phyloP scores from a whole-genome alignment of 257 asterid genomes.

The Eucommia ulmoides region DNA sequence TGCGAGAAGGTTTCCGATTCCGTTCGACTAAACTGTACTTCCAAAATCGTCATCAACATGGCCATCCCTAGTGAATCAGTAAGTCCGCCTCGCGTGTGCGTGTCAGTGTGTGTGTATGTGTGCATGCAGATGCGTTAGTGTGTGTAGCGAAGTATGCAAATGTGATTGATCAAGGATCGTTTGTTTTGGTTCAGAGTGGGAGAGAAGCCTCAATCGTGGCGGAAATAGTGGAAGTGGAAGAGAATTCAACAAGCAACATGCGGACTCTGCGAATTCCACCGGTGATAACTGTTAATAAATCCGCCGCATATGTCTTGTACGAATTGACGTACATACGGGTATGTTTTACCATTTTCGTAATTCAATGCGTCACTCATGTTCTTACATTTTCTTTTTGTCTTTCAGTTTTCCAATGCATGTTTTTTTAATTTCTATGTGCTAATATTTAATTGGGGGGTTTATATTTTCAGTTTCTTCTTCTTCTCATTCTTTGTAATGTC shows the following conservation, averaged over 20 bases:
- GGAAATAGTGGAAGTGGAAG: constrained; percentile 92
- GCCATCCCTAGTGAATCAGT: constrained; percentile 94
- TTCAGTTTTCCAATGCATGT: too few species aligned
- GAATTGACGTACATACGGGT: constrained; percentile 76
- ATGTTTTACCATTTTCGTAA: constrained; percentile 7
- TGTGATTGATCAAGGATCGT: too few species aligned
- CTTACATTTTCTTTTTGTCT: neutral
- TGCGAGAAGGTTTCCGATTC: constrained; percentile 59
- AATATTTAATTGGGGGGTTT: too few species aligned
- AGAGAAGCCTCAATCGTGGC: constrained; percentile 92
- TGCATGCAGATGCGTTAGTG: too few species aligned
- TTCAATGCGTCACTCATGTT: too few species aligned
- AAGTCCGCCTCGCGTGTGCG: constrained; percentile 8
- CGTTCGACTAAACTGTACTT: constrained; percentile 54
- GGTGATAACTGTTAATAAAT: constrained; percentile 63
- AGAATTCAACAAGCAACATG: constrained; percentile 64
- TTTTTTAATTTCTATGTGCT: too few species aligned
- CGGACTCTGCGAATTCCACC: constrained; percentile 76
- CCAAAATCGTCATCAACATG: constrained; percentile 59
- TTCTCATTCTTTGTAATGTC: too few species aligned
- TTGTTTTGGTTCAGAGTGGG: constrained; percentile 47
- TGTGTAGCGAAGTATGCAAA: too few species aligned
- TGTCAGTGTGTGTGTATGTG: too few species aligned
- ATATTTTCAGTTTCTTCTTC: too few species aligned
- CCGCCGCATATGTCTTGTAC: constrained; percentile 76